These are phyloP conservation scores for Suillus sp. DNA, from an alignment of 768 basidiomycete genomes.

Conservation along the genomic window DNA sequence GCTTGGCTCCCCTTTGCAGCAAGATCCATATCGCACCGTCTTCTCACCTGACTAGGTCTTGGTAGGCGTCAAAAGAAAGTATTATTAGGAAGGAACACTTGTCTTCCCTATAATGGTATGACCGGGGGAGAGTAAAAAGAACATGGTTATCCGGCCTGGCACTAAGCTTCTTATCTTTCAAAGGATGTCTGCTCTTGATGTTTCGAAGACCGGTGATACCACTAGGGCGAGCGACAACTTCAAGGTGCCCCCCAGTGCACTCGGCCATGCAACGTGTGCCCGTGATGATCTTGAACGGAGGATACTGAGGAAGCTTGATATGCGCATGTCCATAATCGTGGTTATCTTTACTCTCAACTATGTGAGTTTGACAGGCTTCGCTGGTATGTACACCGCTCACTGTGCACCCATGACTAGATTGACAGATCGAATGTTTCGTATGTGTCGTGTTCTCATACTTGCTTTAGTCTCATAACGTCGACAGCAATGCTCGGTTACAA, in stretches of 20 bases:
- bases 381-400: not conserved
- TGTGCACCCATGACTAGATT: constrained; percentile 4
- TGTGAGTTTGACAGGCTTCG: not conserved
- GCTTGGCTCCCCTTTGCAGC: not conserved
- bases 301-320: constrained; percentile 14
- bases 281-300: constrained; percentile 9
- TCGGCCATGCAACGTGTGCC: not conserved
- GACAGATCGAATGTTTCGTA: constrained; percentile 14
- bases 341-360: constrained; percentile 19
- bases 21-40: not conserved
- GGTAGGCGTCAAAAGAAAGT: not conserved
- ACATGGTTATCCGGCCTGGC: not conserved
- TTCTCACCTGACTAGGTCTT: not conserved
- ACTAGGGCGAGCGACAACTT: not conserved
- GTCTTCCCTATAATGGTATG: too few relatives aligned
- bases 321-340: constrained; percentile 14
- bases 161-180: not conserved
- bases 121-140: too few relatives aligned
- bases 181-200: not conserved
- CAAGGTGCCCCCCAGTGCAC: not conserved
- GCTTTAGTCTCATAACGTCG: not conserved
- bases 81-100: not conserved
- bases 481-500: constrained; percentile 24
- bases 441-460: not conserved
- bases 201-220: not conserved